Evolutionary conservation across 495 filamentous ascomycete genomes (phyloP), one percentile per base, ranked within the genome.

Genomic region (Amorphotheca resinae): DNA sequence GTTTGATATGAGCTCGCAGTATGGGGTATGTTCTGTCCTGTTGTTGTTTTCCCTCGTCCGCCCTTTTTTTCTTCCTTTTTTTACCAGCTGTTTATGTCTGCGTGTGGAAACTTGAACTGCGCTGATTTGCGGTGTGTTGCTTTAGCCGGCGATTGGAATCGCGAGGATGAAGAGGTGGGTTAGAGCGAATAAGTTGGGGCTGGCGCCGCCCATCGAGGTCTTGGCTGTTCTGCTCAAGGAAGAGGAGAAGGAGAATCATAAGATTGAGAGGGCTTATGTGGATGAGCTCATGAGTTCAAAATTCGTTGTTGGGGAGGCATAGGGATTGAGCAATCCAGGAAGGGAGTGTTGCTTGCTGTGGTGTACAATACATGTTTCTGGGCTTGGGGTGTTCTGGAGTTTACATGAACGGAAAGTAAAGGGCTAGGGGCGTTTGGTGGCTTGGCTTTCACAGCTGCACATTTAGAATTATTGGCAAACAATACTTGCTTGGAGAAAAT

Each of bases 91-190:
- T n/a, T n/a, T n/a, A n/a, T n/a, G n/a, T n/a, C n/a, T n/a, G n/a
- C n/a, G n/a, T n/a, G n/a, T n/a, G n/a, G n/a, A n/a, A n/a, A n/a
- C n/a, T n/a, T n/a, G n/a, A n/a, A n/a, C n/a, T n/a, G n/a, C n/a
- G n/a, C n/a, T n/a, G n/a, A n/a, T n/a, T n/a, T n/a, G n/a, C n/a
- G n/a, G n/a, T n/a, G n/a, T n/a, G n/a, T n/a, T n/a, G n/a, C n/a
- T n/a, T n/a, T 56, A 94, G 84, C 93, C 91, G 1, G 93, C 84
- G 55, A 81, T 95, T 41, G 93, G 93, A 1, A 87, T 93, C 18
- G 61, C 76, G 9, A 73, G 93, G 7, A 52, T 81, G 38, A 83
- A 82, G 61, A 81, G 93, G 0, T 99, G 93, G 93, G 75, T 82
- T 53, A 73, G 93, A 8, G 93, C 93, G 1, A 64, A 93, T 33